phyloP scores from a whole-genome alignment of 352 stramenopile species.

The Pythium apleroticum region DNA sequence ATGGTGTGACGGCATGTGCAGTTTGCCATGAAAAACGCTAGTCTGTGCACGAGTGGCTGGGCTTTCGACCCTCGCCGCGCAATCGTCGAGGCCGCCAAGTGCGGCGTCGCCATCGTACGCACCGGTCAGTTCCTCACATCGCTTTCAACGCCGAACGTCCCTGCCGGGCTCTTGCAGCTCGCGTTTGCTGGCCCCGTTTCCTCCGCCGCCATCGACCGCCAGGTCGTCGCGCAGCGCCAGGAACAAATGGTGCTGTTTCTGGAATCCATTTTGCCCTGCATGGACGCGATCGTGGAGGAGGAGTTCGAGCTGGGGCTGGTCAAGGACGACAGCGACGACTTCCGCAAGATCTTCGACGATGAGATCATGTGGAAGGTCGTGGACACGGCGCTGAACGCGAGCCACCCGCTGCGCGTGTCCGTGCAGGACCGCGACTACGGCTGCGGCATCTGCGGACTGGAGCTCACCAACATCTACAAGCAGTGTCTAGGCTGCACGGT shows the following conservation, averaged over 20 bases:
- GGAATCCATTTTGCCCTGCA: constrained; percentile 74
- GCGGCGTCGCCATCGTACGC: constrained; percentile 59
- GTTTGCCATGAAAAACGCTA: constrained; percentile 86
- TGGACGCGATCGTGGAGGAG: constrained; percentile 77
- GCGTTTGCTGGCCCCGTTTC: constrained; percentile 41
- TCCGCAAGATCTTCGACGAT: constrained; percentile 73
- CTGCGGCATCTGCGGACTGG: constrained; percentile 64
- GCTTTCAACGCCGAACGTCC: constrained; percentile 32
- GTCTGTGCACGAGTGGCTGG: constrained; percentile 56
- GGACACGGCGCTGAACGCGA: constrained; percentile 45
- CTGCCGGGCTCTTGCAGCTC: constrained; percentile 41
- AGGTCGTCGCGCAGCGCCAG: constrained; percentile 61
- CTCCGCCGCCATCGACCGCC: constrained; percentile 42
- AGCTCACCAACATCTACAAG: constrained; percentile 88
- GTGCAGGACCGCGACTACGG: constrained; percentile 38
- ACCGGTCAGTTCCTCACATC: constrained; percentile 71
- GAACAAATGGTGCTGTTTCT: constrained; percentile 82
- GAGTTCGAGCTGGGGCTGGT: constrained; percentile 61
- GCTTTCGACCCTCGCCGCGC: constrained; percentile 69
- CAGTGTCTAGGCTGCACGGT: constrained; percentile 79
- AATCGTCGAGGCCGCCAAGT: constrained; percentile 68
- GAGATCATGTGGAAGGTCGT: constrained; percentile 73
- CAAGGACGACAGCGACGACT: constrained; percentile 72
- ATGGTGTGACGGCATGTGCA: no score
- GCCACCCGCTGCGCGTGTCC: constrained; percentile 3